These are phyloP conservation scores for Coemansia umbellata DNA, from an alignment of 192 early-diverging fungal species.

Conservation along the genomic window DNA sequence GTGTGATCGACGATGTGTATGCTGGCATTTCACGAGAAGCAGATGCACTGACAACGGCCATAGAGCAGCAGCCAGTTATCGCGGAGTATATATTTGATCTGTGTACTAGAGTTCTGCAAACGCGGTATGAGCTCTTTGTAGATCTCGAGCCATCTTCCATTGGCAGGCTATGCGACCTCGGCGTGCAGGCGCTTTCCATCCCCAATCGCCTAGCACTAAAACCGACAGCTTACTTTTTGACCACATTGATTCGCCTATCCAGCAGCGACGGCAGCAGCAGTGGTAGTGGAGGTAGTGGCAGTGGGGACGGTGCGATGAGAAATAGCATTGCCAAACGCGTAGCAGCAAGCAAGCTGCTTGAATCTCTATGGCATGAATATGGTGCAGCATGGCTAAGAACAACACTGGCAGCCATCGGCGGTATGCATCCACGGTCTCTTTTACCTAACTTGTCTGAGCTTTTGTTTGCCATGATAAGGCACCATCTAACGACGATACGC, in stretches of 20 bases:
- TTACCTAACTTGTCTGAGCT: conserved; percentile 44
- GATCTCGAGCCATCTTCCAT: conserved; percentile 2
- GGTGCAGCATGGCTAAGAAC: conserved; percentile 37
- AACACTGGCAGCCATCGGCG: conserved; percentile 40
- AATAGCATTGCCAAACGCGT: neutral
- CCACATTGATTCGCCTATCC: conserved; percentile 28
- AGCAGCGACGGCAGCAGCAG: neutral
- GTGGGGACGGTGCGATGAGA: too few species aligned
- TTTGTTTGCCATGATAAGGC: conserved; percentile 36
- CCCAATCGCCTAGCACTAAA: conserved; percentile 41
- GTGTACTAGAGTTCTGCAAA: conserved; percentile 26
- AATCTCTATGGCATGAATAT: conserved; percentile 19
- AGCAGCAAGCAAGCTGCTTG: conserved; percentile 11
- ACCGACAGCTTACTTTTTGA: conserved; percentile 37
- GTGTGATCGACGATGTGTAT: conserved; percentile 21
- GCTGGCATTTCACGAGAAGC: conserved; percentile 27
- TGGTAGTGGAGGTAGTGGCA: too few species aligned
- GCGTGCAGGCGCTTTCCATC: conserved; percentile 36
- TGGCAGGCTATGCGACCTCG: conserved; percentile 28
- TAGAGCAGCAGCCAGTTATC: conserved; percentile 47
- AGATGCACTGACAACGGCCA: conserved; percentile 4
- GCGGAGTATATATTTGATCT: conserved; percentile 35
- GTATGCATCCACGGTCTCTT: conserved; percentile 42
- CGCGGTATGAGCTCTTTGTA: conserved; percentile 17
- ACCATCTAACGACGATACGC: conserved; percentile 16